Conservation (phyloP, 805 yeast species). For the Barnettozyma botsteinii region DNA sequence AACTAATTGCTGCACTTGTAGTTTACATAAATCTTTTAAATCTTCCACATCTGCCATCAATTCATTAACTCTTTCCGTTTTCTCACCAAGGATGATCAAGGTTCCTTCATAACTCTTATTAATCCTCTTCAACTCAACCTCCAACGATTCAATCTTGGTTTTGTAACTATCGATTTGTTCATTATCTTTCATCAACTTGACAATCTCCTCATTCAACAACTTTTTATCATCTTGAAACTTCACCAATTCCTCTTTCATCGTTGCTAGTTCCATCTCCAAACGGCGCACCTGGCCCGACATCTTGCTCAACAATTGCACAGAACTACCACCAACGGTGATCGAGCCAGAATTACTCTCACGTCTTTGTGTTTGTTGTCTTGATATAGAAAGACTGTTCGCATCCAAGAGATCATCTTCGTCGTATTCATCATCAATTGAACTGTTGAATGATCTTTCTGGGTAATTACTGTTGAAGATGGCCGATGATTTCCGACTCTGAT, state of each 20-base stretch:
- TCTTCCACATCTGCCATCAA: constrained; percentile 84
- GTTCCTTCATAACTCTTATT: constrained; percentile 44
- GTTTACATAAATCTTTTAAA: constrained; percentile 74
- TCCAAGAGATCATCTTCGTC: constrained; percentile 6
- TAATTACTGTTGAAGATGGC: not conserved
- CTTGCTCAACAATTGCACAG: constrained; percentile 64
- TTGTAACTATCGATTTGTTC: constrained; percentile 36
- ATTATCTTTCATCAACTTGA: constrained; percentile 49
- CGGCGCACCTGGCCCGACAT: constrained; percentile 73
- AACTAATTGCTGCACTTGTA: constrained; percentile 85
- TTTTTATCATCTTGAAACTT: constrained; percentile 53
- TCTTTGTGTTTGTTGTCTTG: too few relatives aligned
- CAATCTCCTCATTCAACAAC: constrained; percentile 61
- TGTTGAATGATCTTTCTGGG: constrained; percentile 11
- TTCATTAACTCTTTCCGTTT: constrained; percentile 80
- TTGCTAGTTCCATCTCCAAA: constrained; percentile 69
- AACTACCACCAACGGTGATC: constrained; percentile 26
- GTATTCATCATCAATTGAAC: constrained; percentile 10
- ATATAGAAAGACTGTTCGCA: too few relatives aligned
- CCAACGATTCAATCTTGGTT: constrained; percentile 34
- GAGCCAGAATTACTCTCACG: constrained; percentile 11
- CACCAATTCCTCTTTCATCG: constrained; percentile 57
- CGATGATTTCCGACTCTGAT: constrained; percentile 25
- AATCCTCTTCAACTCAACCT: constrained; percentile 29
- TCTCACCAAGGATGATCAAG: constrained; percentile 75